Evolutionary conservation across 2,329 filamentous ascomycete genomes (phyloP), one percentile per base, ranked within the genome.

Genomic region (Sclerotinia sclerotiorum): DNA sequence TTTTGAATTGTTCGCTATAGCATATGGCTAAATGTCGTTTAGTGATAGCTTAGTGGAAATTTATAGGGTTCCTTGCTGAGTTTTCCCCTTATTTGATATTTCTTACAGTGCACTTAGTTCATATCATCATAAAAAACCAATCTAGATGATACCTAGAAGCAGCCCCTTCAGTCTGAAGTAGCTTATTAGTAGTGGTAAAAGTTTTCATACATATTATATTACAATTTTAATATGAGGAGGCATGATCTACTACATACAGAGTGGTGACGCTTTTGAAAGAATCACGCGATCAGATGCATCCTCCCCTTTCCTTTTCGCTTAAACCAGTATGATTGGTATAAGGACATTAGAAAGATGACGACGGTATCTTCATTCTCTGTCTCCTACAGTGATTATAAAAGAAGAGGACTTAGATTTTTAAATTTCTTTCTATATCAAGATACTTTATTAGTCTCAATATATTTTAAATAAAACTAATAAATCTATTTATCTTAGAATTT

Each of bases 181-280:
- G 24, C 17, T 29, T 24, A 29, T 0, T 0, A 19, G 24, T 54
- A 11, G n/a, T n/a, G n/a, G n/a, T 52, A 3, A 3, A 4, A 1
- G 2, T 10, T 15, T 52, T n/a, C 19, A 8, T 19, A 3, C 3
- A 29, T 10, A 0, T 19, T 0, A 5, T 1, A 7, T 52, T 6
- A 15, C n/a, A 27, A 27, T 6, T 2, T 8, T 24, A 27, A 3
- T 15, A 44, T 44, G 42, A 44, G 42, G 11, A 35, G 32, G 32
- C 5, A 44, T 17, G 5, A 13, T 11, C 49, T 54, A 54, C 15
- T 54, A 27, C 32, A 17, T 35, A 11, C 10, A 35, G 2, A 2
- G 5, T 2, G 4, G 27, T 32, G 0, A 19, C 17, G 15, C 1
- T 29, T 19, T 32, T 8, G 3, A 2, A 54, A 5, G n/a, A 3